These are phyloP conservation scores for Calocybe cyanea DNA, from an alignment of 768 basidiomycete species.

Conservation along the genomic window DNA sequence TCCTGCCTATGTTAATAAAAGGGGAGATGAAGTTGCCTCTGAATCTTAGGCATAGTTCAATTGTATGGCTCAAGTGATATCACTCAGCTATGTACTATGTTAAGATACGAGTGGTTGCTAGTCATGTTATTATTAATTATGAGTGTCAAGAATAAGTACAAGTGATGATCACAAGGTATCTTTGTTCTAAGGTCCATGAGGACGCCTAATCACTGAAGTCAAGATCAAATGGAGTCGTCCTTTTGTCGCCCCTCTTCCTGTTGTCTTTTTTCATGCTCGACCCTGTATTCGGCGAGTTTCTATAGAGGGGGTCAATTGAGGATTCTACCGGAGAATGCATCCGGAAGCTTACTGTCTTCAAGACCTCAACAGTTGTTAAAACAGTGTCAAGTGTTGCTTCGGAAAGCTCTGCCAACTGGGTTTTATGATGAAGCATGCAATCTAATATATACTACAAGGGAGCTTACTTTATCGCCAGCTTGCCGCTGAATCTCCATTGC, in stretches of 20 bases:
- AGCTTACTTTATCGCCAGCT: slow-evolving; percentile 46
- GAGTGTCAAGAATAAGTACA: too few relatives aligned
- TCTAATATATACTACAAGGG: neutral
- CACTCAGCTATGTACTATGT: too few relatives aligned
- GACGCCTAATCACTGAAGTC: too few relatives aligned
- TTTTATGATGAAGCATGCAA: neutral
- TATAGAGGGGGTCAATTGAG: slow-evolving; percentile 24
- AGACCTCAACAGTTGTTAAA: slow-evolving; percentile 48
- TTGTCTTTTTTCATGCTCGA: slow-evolving; percentile 42
- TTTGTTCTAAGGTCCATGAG: too few relatives aligned
- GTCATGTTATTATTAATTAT: too few relatives aligned
- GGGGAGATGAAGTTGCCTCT: too few relatives aligned
- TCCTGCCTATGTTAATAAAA: slow-evolving; percentile 19
- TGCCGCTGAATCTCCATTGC: slow-evolving; percentile 42
- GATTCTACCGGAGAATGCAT: slow-evolving; percentile 19
- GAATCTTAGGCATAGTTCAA: too few relatives aligned
- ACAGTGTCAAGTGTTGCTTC: slow-evolving; percentile 66
- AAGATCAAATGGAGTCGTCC: slow-evolving; percentile 16
- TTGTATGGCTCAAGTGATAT: too few relatives aligned
- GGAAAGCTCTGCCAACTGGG: slow-evolving; percentile 59
- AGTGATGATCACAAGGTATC: too few relatives aligned
- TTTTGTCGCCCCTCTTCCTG: slow-evolving; percentile 20
- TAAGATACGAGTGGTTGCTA: too few relatives aligned
- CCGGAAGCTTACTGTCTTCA: slow-evolving; percentile 50
- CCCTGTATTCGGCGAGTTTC: slow-evolving; percentile 51